These are phyloP conservation scores for Boletus mariae DNA, from an alignment of 1,284 basidiomycete species.

Conservation along the genomic window DNA sequence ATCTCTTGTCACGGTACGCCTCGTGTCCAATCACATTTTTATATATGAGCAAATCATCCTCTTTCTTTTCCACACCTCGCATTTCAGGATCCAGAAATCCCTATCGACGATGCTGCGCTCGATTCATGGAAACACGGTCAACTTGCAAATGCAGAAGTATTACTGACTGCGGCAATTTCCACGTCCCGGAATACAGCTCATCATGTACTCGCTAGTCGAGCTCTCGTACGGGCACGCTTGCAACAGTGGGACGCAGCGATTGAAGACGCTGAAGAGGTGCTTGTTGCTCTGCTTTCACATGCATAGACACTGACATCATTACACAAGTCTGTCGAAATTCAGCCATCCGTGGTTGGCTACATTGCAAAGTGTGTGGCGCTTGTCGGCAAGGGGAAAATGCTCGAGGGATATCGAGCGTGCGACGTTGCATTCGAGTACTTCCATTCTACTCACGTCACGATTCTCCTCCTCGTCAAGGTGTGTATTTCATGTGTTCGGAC, in stretches of 20 bases:
- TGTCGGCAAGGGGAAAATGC: too few species aligned
- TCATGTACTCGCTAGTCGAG: conserved; percentile 1
- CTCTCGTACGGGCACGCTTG: conserved; percentile 2
- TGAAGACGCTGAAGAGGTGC: conserved; percentile 2
- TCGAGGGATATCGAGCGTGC: too few species aligned
- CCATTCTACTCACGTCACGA: too few species aligned
- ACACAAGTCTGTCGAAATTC: not conserved
- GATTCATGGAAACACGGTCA: not conserved
- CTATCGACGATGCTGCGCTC: not conserved
- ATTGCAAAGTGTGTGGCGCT: too few species aligned
- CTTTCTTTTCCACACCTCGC: too few species aligned
- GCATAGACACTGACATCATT: not conserved
- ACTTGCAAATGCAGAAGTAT: not conserved
- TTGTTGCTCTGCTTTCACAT: not conserved
- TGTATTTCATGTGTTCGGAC: too few species aligned
- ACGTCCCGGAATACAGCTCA: not conserved
- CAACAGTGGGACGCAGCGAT: not conserved
- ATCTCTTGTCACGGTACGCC: not conserved
- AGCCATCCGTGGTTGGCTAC: not conserved
- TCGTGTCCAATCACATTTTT: too few species aligned
- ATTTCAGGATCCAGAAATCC: not conserved
- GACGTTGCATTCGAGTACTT: too few species aligned
- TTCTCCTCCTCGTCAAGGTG: too few species aligned
- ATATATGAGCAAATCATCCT: not conserved
- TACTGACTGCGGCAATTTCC: not conserved